phyloP scores from a whole-genome alignment of 371 early-diverging fungal genomes.

The Sporodiniella umbellata region DNA sequence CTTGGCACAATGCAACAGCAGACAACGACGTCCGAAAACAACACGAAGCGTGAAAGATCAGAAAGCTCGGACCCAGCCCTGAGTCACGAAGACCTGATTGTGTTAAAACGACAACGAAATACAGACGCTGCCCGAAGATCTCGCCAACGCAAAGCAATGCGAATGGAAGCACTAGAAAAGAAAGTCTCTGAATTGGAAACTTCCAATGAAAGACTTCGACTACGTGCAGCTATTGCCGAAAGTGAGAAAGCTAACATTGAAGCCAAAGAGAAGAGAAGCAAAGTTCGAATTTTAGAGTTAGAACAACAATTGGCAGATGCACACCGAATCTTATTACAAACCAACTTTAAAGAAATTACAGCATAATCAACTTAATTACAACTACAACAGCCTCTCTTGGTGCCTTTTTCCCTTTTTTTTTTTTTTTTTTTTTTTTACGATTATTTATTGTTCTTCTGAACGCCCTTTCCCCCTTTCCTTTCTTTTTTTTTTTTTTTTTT shows the following conservation, averaged over 20 bases:
- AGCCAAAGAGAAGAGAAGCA: constrained; percentile 65
- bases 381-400: too few relatives aligned
- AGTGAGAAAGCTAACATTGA: constrained; percentile 62
- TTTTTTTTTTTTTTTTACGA: not conserved
- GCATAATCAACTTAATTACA: constrained; percentile 4
- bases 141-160: constrained; percentile 81
- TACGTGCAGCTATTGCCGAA: constrained; percentile 71
- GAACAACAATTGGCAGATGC: constrained; percentile 73
- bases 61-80: constrained; percentile 9
- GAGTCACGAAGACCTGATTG: constrained; percentile 55
- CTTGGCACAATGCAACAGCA: constrained; percentile 17
- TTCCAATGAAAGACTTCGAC: constrained; percentile 67
- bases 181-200: constrained; percentile 75
- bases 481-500: constrained; percentile 8
- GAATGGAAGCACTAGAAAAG: constrained; percentile 82
- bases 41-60: constrained; percentile 16
- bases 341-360: constrained; percentile 12
- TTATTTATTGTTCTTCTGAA: constrained; percentile 4
- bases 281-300: constrained; percentile 62
- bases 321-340: constrained; percentile 49
- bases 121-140: constrained; percentile 95
- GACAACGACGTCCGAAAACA: not conserved
- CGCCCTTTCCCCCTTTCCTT: constrained; percentile 1
- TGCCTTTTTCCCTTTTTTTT: too few relatives aligned
- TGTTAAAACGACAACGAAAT: constrained; percentile 85